A percentile compares a stretch with the other conserved stretches of the same genome.
Evolutionary conservation across 768 basidiomycete species (phyloP).

Genomic region (Polyporus arcularius): DNA sequence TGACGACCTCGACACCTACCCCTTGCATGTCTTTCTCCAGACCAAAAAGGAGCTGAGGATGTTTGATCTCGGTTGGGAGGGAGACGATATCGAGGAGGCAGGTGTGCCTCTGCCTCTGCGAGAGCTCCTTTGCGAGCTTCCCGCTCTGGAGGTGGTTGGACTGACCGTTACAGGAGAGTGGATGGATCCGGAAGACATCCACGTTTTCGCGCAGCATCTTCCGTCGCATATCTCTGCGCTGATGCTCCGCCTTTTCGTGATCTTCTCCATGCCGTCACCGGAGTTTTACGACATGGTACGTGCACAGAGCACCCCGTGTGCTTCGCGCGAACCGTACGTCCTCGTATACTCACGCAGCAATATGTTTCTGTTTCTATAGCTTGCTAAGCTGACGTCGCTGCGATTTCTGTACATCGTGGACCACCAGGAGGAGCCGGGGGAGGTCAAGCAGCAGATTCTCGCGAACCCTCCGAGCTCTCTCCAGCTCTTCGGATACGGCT

Average conservation of each 20-base stretch:
- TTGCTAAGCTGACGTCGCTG: neutral
- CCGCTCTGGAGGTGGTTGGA: neutral
- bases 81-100: neutral
- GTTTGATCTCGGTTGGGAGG: neutral
- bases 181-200: neutral
- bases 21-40: too few relatives aligned
- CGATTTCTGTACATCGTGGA: neutral
- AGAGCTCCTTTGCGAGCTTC: neutral
- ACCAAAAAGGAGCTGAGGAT: neutral
- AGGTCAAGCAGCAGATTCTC: slow-evolving; percentile 6
- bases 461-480: slow-evolving; percentile 10
- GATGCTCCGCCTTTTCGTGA: too few relatives aligned
- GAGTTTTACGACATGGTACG: too few relatives aligned
- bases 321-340: slow-evolving; percentile 2
- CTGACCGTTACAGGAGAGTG: neutral
- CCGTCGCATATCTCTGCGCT: neutral
- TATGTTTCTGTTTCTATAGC: neutral
- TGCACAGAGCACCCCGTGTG: too few relatives aligned
- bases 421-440: neutral
- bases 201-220: neutral
- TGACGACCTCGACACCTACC: too few relatives aligned
- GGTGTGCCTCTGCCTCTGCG: neutral
- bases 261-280: too few relatives aligned
- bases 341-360: neutral
- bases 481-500: slow-evolving; percentile 13